These are phyloP conservation scores for Shiraia bambusicola DNA, from an alignment of 2,329 filamentous ascomycete species.

Conservation along the genomic window DNA sequence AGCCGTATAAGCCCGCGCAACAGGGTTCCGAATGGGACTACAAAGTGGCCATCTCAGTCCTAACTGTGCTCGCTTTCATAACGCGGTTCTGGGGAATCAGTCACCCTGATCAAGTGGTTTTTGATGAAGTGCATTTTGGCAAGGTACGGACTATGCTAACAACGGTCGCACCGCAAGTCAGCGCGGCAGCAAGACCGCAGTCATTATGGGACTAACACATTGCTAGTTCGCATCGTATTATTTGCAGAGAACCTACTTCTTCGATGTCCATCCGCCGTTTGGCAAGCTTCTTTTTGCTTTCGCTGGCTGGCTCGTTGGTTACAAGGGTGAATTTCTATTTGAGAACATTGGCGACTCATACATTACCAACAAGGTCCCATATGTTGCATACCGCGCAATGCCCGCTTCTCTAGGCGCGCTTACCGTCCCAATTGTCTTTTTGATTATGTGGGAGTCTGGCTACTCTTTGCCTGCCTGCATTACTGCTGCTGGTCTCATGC, in stretches of 20 bases:
- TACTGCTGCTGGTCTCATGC: constrained; percentile 78
- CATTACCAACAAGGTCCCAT: constrained; percentile 93
- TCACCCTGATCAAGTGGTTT: constrained; percentile 95
- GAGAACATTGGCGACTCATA: constrained; percentile 99
- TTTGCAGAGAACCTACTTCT: constrained; percentile 96
- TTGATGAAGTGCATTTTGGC: constrained; percentile 98
- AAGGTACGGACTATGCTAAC: constrained; percentile 66
- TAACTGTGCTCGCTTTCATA: constrained; percentile 81
- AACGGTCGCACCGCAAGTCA: neutral
- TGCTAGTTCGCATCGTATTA: constrained; percentile 66
- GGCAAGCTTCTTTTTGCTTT: constrained; percentile 97
- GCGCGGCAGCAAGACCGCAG: neutral
- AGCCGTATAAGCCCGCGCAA: constrained; percentile 35
- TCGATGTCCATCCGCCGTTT: constrained; percentile 98
- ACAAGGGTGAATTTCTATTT: constrained; percentile 95
- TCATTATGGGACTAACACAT: constrained; percentile 19
- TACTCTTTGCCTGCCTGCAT: constrained; percentile 93
- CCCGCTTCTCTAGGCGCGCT: constrained; percentile 88
- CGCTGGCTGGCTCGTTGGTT: constrained; percentile 96
- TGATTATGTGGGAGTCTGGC: constrained; percentile 99
- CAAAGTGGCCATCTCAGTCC: constrained; percentile 71
- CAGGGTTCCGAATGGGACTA: constrained; percentile 75
- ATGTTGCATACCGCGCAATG: constrained; percentile 91
- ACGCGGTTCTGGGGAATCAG: constrained; percentile 96
- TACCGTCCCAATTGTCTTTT: constrained; percentile 88